Conservation (phyloP, 805 yeast species). For the Candida ulmi region DNA sequence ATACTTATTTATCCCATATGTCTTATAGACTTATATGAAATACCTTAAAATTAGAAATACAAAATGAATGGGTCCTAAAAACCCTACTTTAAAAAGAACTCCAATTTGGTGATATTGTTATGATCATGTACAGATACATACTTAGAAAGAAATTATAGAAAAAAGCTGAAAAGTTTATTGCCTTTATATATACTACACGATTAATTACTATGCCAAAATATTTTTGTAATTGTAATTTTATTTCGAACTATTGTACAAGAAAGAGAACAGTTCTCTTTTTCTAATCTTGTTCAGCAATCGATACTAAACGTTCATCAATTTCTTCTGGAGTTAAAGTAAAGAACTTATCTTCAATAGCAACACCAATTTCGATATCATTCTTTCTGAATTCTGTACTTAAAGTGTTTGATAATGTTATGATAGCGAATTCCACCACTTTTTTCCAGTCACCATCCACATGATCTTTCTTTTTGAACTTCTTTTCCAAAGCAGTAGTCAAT, state of each 20-base stretch:
- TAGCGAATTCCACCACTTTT: slow-evolving; percentile 83
- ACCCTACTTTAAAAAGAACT: no score
- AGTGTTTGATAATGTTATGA: slow-evolving; percentile 78
- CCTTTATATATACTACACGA: no score
- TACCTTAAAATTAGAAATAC: no score
- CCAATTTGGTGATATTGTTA: no score
- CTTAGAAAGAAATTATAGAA: no score
- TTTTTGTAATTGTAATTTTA: no score
- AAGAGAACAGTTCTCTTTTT: no score
- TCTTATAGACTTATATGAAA: slow-evolving; percentile 39
- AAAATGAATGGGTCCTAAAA: no score
- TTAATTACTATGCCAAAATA: no score
- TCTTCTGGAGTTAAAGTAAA: slow-evolving; percentile 73
- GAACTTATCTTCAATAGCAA: slow-evolving; percentile 70
- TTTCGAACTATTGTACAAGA: background rate
- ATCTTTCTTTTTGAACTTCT: slow-evolving; percentile 74
- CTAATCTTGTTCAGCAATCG: slow-evolving; percentile 95
- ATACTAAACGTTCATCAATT: slow-evolving; percentile 88
- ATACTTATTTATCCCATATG: slow-evolving; percentile 84
- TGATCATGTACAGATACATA: no score
- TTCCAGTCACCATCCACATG: slow-evolving; percentile 79
- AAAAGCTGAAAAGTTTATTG: no score
- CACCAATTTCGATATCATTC: slow-evolving; percentile 90
- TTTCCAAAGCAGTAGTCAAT: slow-evolving; percentile 83
- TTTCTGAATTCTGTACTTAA: slow-evolving; percentile 91